phyloP scores from a whole-genome alignment of 768 basidiomycete genomes.

The Tulasnella sp. region DNA sequence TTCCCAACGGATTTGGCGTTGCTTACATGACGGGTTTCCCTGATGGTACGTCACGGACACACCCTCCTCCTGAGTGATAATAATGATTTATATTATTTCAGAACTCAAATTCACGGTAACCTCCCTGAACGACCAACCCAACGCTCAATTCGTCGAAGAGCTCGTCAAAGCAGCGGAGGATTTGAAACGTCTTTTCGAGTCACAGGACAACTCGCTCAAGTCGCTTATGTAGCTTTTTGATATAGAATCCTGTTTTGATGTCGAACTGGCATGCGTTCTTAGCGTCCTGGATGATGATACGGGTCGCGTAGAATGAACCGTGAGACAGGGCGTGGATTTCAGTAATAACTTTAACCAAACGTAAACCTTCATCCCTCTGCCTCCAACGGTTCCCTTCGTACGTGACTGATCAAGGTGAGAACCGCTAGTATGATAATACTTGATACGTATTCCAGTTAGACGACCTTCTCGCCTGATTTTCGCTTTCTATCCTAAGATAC shows the following conservation, averaged over 20 bases:
- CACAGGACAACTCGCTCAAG: neutral
- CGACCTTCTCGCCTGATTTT: neutral
- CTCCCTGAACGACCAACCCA: constrained; percentile 77
- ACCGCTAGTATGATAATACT: neutral
- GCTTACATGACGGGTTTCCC: constrained; percentile 84
- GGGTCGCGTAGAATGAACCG: neutral
- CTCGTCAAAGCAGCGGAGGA: constrained; percentile 60
- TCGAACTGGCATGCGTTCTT: too few relatives aligned
- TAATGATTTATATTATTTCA: neutral
- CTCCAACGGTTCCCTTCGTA: neutral
- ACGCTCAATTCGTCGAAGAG: constrained; percentile 62
- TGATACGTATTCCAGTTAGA: neutral
- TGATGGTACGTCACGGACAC: constrained; percentile 30
- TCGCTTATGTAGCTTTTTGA: neutral
- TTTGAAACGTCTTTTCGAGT: constrained; percentile 50
- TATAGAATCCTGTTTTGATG: neutral
- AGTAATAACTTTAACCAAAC: too few relatives aligned
- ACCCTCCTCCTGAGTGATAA: neutral
- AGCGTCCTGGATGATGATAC: too few relatives aligned
- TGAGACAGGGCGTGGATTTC: neutral
- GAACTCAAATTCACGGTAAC: constrained; percentile 76
- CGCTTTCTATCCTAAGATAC: neutral
- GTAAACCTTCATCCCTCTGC: neutral
- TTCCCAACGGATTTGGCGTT: constrained; percentile 89
- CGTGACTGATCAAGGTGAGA: neutral